A percentile compares a stretch with the other conserved stretches of the same genome.
Conservation (phyloP, 2,329 filamentous ascomycete species). For the Calonectria ilicicola region DNA sequence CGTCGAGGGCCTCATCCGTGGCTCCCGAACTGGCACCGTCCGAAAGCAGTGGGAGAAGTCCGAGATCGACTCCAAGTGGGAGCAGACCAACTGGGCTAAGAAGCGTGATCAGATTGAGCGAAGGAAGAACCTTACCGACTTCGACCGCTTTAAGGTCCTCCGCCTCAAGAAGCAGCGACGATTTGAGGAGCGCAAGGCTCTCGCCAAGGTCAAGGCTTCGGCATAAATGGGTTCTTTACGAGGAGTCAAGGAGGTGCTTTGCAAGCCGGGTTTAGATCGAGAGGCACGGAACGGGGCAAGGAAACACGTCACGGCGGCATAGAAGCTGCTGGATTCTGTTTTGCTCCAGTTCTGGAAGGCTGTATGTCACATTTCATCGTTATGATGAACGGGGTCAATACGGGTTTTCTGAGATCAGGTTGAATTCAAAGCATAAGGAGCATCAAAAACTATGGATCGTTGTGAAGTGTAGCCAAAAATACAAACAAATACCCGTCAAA, state of each 20-base stretch:
- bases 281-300: conserved; percentile 50
- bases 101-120: conserved; percentile 87
- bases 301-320: conserved; percentile 53
- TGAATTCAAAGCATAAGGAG: conserved; percentile 53
- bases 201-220: conserved; percentile 90
- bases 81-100: conserved; percentile 93
- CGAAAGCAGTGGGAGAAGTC: conserved; percentile 92
- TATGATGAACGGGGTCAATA: conserved; percentile 75
- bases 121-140: conserved; percentile 94
- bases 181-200: conserved; percentile 97
- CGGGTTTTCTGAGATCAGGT: conserved; percentile 66
- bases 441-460: conserved; percentile 45
- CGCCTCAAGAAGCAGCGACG: conserved; percentile 99
- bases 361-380: conserved; percentile 73
- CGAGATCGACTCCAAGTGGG: conserved; percentile 94
- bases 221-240: conserved; percentile 68
- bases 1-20: conserved; percentile 87
- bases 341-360: conserved; percentile 68
- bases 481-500: conserved; percentile 44
- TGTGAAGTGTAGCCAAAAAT: conserved; percentile 48
- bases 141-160: conserved; percentile 99
- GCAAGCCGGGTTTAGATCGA: conserved; percentile 53
- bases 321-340: conserved; percentile 71
- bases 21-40: conserved; percentile 83
- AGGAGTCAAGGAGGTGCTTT: conserved; percentile 48